Evolutionary conservation across 495 filamentous ascomycete species (phyloP).

Genomic region (Penicillium roqueforti): DNA sequence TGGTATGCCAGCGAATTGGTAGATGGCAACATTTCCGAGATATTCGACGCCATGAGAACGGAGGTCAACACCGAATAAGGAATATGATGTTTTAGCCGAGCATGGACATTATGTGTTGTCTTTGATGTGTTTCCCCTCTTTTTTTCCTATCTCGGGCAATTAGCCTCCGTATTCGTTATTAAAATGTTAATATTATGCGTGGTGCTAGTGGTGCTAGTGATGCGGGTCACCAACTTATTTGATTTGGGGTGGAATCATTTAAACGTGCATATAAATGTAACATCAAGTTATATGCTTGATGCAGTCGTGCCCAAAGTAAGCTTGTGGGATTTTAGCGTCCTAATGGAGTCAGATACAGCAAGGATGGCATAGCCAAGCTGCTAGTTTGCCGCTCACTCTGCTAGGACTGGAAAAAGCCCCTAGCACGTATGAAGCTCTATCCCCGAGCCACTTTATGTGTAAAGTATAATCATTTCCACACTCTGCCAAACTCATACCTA

Average conservation of each 20-base stretch:
- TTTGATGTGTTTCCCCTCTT: background rate
- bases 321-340: background rate
- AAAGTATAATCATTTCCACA: background rate
- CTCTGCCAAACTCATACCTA: too few relatives aligned
- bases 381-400: background rate
- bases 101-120: background rate
- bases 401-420: background rate
- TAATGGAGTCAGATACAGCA: background rate
- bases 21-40: background rate
- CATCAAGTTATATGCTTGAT: constrained; percentile 3
- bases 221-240: background rate
- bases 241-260: background rate
- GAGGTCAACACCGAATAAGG: background rate
- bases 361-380: background rate
- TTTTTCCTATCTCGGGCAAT: background rate
- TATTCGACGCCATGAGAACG: background rate
- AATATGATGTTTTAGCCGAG: background rate
- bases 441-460: background rate
- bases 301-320: constrained; percentile 2
- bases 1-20: background rate
- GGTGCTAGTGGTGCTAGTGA: background rate
- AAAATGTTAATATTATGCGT: background rate
- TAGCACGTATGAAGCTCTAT: background rate
- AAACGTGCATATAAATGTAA: constrained; percentile 2
- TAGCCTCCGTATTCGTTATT: background rate